Evolutionary conservation across 768 basidiomycete genomes (phyloP).

Genomic region (Candolleomyces aberdarensis): DNA sequence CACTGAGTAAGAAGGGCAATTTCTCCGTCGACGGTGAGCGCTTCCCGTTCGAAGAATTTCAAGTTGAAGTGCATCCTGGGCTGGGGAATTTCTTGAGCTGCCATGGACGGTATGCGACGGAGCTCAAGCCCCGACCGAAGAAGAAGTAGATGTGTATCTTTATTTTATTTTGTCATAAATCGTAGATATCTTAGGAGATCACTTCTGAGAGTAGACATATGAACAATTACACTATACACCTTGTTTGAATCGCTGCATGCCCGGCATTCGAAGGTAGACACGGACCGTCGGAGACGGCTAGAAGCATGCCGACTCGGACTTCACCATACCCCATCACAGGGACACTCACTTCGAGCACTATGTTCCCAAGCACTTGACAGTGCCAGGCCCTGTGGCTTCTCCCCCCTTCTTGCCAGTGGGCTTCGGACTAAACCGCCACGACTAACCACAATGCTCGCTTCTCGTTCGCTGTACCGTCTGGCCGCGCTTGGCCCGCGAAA

Average conservation of each 20-base stretch:
- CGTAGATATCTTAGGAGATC: too few relatives aligned
- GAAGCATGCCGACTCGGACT: too few relatives aligned
- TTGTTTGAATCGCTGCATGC: too few relatives aligned
- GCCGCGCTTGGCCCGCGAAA: not conserved
- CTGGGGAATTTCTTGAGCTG: constrained; percentile 66
- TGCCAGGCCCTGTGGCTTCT: not conserved
- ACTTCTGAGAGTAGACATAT: too few relatives aligned
- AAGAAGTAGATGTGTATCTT: not conserved
- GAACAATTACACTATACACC: too few relatives aligned
- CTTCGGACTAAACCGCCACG: not conserved
- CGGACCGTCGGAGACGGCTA: too few relatives aligned
- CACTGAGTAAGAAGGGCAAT: constrained; percentile 48
- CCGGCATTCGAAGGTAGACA: too few relatives aligned
- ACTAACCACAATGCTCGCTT: not conserved
- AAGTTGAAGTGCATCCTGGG: constrained; percentile 72
- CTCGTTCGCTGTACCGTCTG: not conserved
- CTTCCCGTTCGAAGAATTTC: constrained; percentile 70
- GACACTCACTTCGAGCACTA: not conserved
- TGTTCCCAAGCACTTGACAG: not conserved
- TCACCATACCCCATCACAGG: constrained; percentile 1
- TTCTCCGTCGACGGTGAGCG: constrained; percentile 78
- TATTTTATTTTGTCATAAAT: not conserved
- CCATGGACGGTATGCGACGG: constrained; percentile 55
- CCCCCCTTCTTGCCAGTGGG: not conserved
- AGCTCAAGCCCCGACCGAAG: constrained; percentile 36